Evolutionary conservation across 2,329 filamentous ascomycete genomes (phyloP), one percentile per base, ranked within the genome.

Genomic region (Paraphaeosphaeria minitans): DNA sequence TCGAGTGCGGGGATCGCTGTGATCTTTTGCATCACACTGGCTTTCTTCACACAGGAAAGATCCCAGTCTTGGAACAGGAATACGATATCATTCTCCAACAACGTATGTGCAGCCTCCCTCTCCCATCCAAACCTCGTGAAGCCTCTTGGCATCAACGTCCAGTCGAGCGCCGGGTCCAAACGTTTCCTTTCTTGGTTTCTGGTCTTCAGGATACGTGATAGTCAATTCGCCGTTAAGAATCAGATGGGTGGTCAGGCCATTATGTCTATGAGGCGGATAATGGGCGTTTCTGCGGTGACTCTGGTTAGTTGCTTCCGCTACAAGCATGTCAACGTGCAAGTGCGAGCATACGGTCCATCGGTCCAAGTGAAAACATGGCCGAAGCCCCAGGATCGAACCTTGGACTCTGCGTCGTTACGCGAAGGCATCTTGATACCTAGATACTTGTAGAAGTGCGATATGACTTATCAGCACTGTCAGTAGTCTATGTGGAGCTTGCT

Each of bases 71-170:
- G 37, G 37, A n/a, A n/a, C 14, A 39, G 7, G 37, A 39, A 39
- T n/a, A 3, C 2, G 37, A n/a, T 8, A 7, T 70, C 53, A 84
- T 66, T 87, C 84, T 24, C 84, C 84, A 70, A 87, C 86, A 27
- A 87, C 86, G 77, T 88, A 89, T 2, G 86, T 90, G 72, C 89
- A 91, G 0, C 89, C 89, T 59, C 84, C 78, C 0, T 74, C 65
- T 1, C 89, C 88, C 48, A 91, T 82, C 85, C 87, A 90, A 1
- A 91, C 89, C 76, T 91, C 88, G 66, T 92, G 89, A 13, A 84
- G 72, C 57, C 83, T 81, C 8, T 82, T 81, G 1, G 87, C 86
- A 31, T 87, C 87, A 3, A 92, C 87, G 68, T 91, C 88, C 39
- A 91, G 77, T 41, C 88, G 80, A 42, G 84, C 84, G 1, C 89